These are phyloP conservation scores for Ormosia semicastrata DNA, from an alignment of 306 rosid genomes.

Conservation along the genomic window DNA sequence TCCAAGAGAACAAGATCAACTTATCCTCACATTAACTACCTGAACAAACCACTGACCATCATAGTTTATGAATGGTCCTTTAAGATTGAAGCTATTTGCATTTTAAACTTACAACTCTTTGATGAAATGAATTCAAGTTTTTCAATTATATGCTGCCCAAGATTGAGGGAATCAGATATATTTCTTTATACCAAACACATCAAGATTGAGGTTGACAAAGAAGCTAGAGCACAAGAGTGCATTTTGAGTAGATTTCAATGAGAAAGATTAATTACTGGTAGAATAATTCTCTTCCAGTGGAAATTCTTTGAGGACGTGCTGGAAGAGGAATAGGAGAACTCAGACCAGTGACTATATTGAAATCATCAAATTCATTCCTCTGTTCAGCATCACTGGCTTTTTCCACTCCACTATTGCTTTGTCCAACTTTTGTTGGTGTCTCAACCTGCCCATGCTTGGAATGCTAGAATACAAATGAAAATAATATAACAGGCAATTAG, in stretches of 20 bases:
- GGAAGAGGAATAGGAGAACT: constrained; percentile 72
- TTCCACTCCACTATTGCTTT: constrained; percentile 13
- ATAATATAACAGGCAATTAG: neutral
- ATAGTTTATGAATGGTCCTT: neutral
- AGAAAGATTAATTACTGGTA: constrained; percentile 56
- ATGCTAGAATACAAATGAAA: constrained; percentile 36
- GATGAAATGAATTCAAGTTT: constrained; percentile 12
- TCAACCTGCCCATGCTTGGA: constrained; percentile 37
- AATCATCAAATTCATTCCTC: constrained; percentile 31
- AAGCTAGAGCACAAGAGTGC: constrained; percentile 8
- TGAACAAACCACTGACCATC: neutral
- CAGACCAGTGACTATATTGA: neutral
- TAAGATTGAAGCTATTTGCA: neutral
- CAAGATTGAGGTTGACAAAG: constrained; percentile 2
- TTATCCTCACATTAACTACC: neutral
- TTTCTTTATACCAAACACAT: neutral
- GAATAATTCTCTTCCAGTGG: constrained; percentile 52
- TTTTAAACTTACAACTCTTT: neutral
- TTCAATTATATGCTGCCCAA: neutral
- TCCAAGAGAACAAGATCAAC: neutral
- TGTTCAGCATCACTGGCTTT: constrained; percentile 38
- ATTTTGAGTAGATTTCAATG: constrained; percentile 3
- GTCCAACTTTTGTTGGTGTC: constrained; percentile 30
- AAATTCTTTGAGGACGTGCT: constrained; percentile 23
- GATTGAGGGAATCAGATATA: constrained; percentile 22